Evolutionary conservation across 371 early-diverging fungal genomes (phyloP).

Genomic region (Saksenaea vasiformis): DNA sequence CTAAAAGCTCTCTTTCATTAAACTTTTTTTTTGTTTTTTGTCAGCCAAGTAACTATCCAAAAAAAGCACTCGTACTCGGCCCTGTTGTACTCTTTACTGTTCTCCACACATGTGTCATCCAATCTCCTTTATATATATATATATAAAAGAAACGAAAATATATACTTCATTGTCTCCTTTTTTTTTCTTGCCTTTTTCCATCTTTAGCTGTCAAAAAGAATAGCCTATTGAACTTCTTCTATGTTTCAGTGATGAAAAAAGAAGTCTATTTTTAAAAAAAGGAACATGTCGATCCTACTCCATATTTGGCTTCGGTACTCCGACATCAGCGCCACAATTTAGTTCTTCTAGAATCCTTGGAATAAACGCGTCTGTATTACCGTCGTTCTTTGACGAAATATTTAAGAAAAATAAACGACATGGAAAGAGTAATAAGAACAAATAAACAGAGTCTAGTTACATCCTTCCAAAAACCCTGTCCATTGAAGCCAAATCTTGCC

Average conservation of each 20-base stretch:
- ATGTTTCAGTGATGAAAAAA: background rate
- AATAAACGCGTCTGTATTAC: constrained; percentile 7
- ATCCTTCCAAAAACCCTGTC: constrained; percentile 50
- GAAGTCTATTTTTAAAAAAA: background rate
- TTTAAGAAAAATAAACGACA: constrained; percentile 43
- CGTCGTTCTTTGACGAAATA: constrained; percentile 46
- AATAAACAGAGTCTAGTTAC: constrained; percentile 28
- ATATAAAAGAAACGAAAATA: background rate
- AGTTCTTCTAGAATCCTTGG: background rate
- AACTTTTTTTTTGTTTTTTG: background rate
- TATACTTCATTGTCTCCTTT: background rate
- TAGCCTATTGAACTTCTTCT: background rate
- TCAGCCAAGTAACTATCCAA: background rate
- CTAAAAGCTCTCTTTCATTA: background rate
- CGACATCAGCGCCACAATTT: background rate
- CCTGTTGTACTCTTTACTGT: too few relatives aligned
- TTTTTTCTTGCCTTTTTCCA: background rate
- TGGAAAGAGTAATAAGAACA: constrained; percentile 26
- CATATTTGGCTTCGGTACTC: background rate
- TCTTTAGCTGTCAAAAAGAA: background rate
- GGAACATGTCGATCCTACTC: background rate
- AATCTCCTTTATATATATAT: too few relatives aligned
- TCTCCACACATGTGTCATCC: too few relatives aligned
- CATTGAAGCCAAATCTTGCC: constrained; percentile 50
- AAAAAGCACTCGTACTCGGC: too few relatives aligned